phyloP scores from a whole-genome alignment of 1,139 yeast genomes.

The Pichia sp. region DNA sequence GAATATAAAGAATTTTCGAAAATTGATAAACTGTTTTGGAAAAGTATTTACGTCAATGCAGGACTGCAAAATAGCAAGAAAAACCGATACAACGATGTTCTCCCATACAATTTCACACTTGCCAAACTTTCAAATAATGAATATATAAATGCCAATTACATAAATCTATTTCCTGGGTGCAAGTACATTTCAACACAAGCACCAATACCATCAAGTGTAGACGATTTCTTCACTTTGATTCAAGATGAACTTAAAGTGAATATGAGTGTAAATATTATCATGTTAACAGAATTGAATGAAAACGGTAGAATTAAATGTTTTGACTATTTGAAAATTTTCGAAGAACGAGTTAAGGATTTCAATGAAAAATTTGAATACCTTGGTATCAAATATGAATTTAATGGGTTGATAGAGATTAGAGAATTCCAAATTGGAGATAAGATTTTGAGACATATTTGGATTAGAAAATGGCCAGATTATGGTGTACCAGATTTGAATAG shows the following conservation, averaged over 20 bases:
- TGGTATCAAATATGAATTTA: neutral
- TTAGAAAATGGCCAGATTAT: constrained; percentile 37
- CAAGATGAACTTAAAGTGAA: constrained; percentile 73
- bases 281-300: constrained; percentile 81
- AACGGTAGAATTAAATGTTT: constrained; percentile 50
- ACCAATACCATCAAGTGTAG: constrained; percentile 51
- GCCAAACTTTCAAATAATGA: constrained; percentile 31
- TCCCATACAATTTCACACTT: constrained; percentile 53
- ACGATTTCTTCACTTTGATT: constrained; percentile 41
- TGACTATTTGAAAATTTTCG: constrained; percentile 20
- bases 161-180: constrained; percentile 19
- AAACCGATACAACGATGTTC: constrained; percentile 47
- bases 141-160: constrained; percentile 42
- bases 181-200: constrained; percentile 61
- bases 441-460: constrained; percentile 8
- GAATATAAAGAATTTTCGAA: constrained; percentile 1
- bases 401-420: neutral
- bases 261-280: constrained; percentile 52
- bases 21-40: constrained; percentile 1
- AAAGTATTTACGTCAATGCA: no score
- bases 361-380: neutral
- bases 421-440: neutral
- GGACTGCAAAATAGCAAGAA: no score
- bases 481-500: constrained; percentile 33
- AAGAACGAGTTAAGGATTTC: neutral